phyloP scores from a whole-genome alignment of 108 stramenopile species.

The Nitzschia sp. region DNA sequence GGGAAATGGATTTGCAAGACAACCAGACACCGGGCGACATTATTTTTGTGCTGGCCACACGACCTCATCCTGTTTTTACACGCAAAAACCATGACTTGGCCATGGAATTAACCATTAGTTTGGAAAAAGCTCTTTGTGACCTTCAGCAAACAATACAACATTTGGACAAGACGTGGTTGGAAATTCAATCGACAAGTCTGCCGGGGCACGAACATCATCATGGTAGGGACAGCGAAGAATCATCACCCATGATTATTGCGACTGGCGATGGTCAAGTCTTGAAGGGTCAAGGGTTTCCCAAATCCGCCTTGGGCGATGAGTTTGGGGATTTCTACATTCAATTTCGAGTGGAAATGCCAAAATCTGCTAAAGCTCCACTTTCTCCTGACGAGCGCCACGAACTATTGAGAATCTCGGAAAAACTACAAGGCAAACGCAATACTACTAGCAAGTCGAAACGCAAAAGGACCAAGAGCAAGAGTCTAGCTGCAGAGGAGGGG shows the following conservation, averaged over 20 bases:
- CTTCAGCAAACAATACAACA: slow-evolving; percentile 46
- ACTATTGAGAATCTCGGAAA: slow-evolving; percentile 51
- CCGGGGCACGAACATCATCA: not conserved
- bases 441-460: not conserved
- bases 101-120: slow-evolving; percentile 62
- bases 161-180: slow-evolving; percentile 60
- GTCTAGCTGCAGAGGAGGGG: not conserved
- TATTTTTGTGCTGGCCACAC: slow-evolving; percentile 61
- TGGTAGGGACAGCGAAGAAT: not conserved
- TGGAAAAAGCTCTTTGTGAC: slow-evolving; percentile 70
- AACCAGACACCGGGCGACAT: slow-evolving; percentile 72
- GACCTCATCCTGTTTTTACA: slow-evolving; percentile 61
- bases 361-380: slow-evolving; percentile 17
- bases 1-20: slow-evolving; percentile 64
- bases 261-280: slow-evolving; percentile 70
- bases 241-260: slow-evolving; percentile 14
- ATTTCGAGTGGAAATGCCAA: slow-evolving; percentile 72
- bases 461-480: slow-evolving; percentile 5
- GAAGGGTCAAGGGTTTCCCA: slow-evolving; percentile 85
- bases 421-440: slow-evolving; percentile 51
- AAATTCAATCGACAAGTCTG: slow-evolving; percentile 20
- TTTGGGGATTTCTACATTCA: slow-evolving; percentile 87
- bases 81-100: slow-evolving; percentile 78
- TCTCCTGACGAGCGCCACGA: slow-evolving; percentile 49
- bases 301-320: slow-evolving; percentile 24